Evolutionary conservation across 352 stramenopile species (phyloP).

Genomic region (Globisporangium nodosum): DNA sequence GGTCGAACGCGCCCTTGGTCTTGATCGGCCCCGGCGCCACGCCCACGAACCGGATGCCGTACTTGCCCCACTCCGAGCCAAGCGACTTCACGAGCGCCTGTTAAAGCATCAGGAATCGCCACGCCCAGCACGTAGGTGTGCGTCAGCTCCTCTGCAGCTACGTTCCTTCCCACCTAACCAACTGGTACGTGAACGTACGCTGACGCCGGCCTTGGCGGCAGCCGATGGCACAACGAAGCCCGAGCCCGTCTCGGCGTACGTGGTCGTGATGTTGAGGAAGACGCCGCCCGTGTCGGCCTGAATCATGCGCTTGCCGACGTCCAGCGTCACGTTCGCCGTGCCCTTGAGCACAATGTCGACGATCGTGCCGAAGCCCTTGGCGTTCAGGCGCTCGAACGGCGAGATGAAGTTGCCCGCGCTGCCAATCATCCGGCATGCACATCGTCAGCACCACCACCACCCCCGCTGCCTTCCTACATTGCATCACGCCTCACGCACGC

Average conservation of each 20-base stretch:
- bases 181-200: constrained; percentile 19
- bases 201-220: constrained; percentile 94
- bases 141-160: no score
- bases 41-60: constrained; percentile 94
- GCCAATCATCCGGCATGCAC: neutral
- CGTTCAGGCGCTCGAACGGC: constrained; percentile 85
- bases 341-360: constrained; percentile 94
- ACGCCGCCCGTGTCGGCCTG: constrained; percentile 64
- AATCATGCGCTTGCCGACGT: constrained; percentile 78
- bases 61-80: constrained; percentile 94
- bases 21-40: constrained; percentile 96
- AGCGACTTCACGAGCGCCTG: constrained; percentile 95
- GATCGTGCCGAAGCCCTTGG: constrained; percentile 95
- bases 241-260: constrained; percentile 91
- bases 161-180: no score
- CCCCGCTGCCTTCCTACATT: no score
- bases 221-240: constrained; percentile 94
- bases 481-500: constrained; percentile 21
- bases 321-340: constrained; percentile 78
- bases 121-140: no score
- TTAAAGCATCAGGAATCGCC: neutral
- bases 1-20: constrained; percentile 77
- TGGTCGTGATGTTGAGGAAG: constrained; percentile 97
- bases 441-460: neutral
- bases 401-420: constrained; percentile 95